Evolutionary conservation across 352 stramenopile species (phyloP).

Genomic region (Phytophthora constricta): DNA sequence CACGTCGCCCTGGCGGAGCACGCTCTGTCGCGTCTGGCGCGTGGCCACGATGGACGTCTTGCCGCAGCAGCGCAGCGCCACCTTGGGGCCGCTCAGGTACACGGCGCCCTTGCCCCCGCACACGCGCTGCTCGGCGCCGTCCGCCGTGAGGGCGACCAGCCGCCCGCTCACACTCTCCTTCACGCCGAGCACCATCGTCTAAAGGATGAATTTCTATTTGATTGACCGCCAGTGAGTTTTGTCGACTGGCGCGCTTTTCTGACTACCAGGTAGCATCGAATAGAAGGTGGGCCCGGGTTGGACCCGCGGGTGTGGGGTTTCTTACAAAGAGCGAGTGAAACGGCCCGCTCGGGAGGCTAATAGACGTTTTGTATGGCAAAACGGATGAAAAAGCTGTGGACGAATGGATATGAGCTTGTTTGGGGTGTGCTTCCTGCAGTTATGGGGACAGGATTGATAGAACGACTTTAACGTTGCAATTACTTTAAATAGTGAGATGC

Average conservation of each 20-base stretch:
- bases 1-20: slow-evolving; percentile 80
- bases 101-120: slow-evolving; percentile 74
- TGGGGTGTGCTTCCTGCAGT: too few relatives aligned
- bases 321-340: too few relatives aligned
- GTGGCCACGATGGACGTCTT: slow-evolving; percentile 82
- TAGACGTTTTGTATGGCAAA: too few relatives aligned
- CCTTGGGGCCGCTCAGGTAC: slow-evolving; percentile 69
- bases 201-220: neutral
- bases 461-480: too few relatives aligned
- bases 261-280: too few relatives aligned
- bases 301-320: too few relatives aligned
- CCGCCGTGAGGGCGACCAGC: slow-evolving; percentile 45
- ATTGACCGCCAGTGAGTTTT: slow-evolving; percentile 1
- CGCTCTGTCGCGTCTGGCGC: slow-evolving; percentile 73
- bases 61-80: slow-evolving; percentile 78
- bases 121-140: slow-evolving; percentile 62
- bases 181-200: slow-evolving; percentile 53
- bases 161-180: slow-evolving; percentile 82
- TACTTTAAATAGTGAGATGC: slow-evolving; percentile 44
- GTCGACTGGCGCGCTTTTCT: slow-evolving; percentile 21
- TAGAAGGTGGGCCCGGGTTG: too few relatives aligned
- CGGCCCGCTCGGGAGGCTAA: too few relatives aligned
- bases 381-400: too few relatives aligned
- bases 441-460: too few relatives aligned
- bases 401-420: too few relatives aligned